Percentiles rank a stretch among this genome's conserved stretches.
These are phyloP conservation scores for Ogataea haglerorum DNA, from an alignment of 805 yeast species.

Conservation along the genomic window DNA sequence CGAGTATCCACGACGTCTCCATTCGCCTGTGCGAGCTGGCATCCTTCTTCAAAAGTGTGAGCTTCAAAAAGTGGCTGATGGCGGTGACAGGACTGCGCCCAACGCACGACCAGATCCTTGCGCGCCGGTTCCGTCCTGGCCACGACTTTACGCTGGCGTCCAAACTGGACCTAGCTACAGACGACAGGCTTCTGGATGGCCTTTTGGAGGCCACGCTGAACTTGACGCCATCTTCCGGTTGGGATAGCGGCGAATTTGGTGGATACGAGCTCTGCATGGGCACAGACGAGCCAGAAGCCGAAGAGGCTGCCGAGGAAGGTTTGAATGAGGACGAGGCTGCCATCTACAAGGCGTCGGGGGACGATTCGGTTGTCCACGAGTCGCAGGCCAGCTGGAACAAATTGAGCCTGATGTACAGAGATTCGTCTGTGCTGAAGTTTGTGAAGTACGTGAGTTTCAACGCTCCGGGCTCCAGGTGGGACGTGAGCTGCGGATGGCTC, in stretches of 20 bases:
- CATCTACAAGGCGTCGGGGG: conserved; percentile 64
- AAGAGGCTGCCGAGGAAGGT: conserved; percentile 33
- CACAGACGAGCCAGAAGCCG: conserved; percentile 41
- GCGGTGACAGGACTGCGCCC: conserved; percentile 59
- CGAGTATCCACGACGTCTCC: conserved; percentile 20
- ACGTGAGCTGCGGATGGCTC: conserved; percentile 76
- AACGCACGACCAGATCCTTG: conserved; percentile 61
- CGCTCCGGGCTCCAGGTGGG: conserved; percentile 94
- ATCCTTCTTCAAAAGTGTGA: conserved; percentile 52
- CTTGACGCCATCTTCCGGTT: conserved; percentile 76
- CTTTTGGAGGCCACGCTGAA: conserved; percentile 76
- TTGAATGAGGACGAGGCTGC: conserved; percentile 75
- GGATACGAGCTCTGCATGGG: conserved; percentile 92
- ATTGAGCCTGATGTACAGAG: conserved; percentile 73
- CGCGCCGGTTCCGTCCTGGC: conserved; percentile 93
- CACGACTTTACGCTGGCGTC: conserved; percentile 92
- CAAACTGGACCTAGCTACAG: conserved; percentile 30
- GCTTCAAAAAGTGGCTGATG: conserved; percentile 69
- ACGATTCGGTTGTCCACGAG: conserved; percentile 74
- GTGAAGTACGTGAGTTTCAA: conserved; percentile 85
- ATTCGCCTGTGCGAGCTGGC: conserved; percentile 50
- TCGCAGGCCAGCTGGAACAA: conserved; percentile 83
- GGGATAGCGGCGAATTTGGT: conserved; percentile 89
- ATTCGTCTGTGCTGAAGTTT: conserved; percentile 82
- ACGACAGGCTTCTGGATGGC: conserved; percentile 40